Evolutionary conservation across 176 grass and related monocot genomes (phyloP).

Genomic region (Phyllostachys edulis): DNA sequence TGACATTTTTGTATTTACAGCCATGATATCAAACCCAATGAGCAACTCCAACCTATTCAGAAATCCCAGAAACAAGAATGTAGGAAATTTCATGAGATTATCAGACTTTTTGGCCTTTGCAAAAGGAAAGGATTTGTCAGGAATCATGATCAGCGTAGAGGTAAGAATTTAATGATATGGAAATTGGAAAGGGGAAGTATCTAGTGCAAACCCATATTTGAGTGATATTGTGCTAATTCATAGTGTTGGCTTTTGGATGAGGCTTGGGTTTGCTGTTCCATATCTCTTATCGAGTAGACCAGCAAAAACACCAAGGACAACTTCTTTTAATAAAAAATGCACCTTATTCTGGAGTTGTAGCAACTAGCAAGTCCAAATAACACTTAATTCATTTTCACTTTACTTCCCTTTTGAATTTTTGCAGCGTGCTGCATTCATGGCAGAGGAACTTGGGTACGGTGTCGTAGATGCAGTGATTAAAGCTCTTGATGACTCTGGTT

Average conservation of each 20-base stretch:
- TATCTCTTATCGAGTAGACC: background rate
- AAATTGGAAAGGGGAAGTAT: background rate
- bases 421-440: slow-evolving; percentile 77
- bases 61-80: slow-evolving; percentile 68
- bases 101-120: slow-evolving; percentile 80
- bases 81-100: slow-evolving; percentile 73
- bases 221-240: background rate
- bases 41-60: background rate
- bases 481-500: slow-evolving; percentile 62
- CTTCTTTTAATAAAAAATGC: background rate
- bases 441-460: slow-evolving; percentile 62
- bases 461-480: slow-evolving; percentile 66
- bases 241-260: background rate
- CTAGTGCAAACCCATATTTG: slow-evolving; percentile 8
- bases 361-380: background rate
- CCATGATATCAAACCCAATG: slow-evolving; percentile 57
- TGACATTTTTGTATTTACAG: slow-evolving; percentile 48
- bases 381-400: background rate
- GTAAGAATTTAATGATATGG: slow-evolving; percentile 48
- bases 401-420: background rate
- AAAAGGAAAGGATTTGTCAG: slow-evolving; percentile 57
- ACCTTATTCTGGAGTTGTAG: background rate
- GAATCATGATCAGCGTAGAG: slow-evolving; percentile 83
- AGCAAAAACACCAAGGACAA: background rate
- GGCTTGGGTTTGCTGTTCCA: background rate